Conservation (phyloP, 2,329 filamentous ascomycete species). For the Verticillium zaregamsianum region DNA sequence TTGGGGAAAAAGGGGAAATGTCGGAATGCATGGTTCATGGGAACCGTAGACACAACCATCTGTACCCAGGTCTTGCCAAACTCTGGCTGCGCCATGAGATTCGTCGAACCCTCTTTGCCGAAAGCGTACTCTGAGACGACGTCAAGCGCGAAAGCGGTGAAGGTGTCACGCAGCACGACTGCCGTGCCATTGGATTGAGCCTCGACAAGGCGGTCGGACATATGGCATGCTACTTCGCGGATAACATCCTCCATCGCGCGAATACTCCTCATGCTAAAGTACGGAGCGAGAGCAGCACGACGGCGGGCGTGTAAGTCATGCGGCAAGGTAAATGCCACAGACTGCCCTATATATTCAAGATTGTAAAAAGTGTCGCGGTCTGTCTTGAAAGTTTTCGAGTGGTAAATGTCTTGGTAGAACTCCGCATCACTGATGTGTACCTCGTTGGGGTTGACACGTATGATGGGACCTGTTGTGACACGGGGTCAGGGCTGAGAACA, state of each 20-base stretch:
- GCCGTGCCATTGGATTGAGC: constrained; percentile 10
- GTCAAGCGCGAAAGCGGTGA: constrained; percentile 14
- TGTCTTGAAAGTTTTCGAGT: neutral
- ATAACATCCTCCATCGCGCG: constrained; percentile 4
- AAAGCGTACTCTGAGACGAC: constrained; percentile 17
- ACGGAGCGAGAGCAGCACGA: constrained; percentile 27
- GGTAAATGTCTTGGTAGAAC: constrained; percentile 19
- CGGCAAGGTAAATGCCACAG: constrained; percentile 22
- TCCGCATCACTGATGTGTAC: constrained; percentile 21
- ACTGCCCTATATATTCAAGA: constrained; percentile 1
- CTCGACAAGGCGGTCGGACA: neutral
- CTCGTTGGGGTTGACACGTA: constrained; percentile 31
- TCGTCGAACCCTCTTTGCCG: constrained; percentile 3
- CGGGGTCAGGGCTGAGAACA: neutral
- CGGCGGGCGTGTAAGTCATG: constrained; percentile 28
- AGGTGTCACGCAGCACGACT: neutral
- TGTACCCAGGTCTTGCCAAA: neutral
- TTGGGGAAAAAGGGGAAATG: constrained; percentile 29
- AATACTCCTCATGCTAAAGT: constrained; percentile 24
- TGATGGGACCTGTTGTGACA: constrained; percentile 22
- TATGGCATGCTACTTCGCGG: constrained; percentile 1
- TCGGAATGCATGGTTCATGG: neutral
- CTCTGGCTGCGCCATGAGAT: neutral
- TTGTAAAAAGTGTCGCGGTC: constrained; percentile 2
- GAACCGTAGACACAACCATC: neutral